These are phyloP conservation scores for Anaeramoeba flamelloides DNA, from an alignment of 78 protist genomes.

Conservation along the genomic window DNA sequence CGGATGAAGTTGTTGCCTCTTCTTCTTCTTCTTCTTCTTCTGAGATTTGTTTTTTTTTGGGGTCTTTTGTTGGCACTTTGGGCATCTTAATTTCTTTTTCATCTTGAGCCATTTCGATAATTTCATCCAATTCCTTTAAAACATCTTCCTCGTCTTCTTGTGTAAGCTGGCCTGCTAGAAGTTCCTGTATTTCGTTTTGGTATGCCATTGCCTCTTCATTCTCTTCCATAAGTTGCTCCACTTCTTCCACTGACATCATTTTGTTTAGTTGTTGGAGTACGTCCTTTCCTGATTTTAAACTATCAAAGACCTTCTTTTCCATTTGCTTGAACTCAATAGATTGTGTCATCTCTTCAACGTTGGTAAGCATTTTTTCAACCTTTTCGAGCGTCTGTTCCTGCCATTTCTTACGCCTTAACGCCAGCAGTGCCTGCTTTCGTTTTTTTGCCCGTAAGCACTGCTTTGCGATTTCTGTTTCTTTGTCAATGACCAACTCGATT, in stretches of 20 bases:
- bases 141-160: too few relatives aligned
- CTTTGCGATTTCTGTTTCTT: neutral
- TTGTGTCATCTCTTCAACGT: conserved; percentile 1
- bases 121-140: too few relatives aligned
- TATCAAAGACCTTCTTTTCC: neutral
- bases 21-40: too few relatives aligned
- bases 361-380: conserved; percentile 7
- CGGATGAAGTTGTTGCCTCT: too few relatives aligned
- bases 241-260: conserved; percentile 15
- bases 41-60: too few relatives aligned
- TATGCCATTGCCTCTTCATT: neutral
- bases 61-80: too few relatives aligned
- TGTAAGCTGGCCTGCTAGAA: too few relatives aligned
- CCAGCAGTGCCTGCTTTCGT: neutral
- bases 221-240: conserved; percentile 14
- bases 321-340: conserved; percentile 4
- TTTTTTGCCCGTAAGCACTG: neutral
- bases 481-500: neutral
- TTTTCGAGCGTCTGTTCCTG: conserved; percentile 5
- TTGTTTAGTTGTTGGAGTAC: neutral
- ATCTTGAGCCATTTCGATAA: too few relatives aligned
- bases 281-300: neutral
- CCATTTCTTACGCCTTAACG: neutral
- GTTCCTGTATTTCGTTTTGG: neutral
- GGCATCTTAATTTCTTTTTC: too few relatives aligned